Conservation (phyloP, 2,329 filamentous ascomycete genomes). For the Talaromyces sp. region DNA sequence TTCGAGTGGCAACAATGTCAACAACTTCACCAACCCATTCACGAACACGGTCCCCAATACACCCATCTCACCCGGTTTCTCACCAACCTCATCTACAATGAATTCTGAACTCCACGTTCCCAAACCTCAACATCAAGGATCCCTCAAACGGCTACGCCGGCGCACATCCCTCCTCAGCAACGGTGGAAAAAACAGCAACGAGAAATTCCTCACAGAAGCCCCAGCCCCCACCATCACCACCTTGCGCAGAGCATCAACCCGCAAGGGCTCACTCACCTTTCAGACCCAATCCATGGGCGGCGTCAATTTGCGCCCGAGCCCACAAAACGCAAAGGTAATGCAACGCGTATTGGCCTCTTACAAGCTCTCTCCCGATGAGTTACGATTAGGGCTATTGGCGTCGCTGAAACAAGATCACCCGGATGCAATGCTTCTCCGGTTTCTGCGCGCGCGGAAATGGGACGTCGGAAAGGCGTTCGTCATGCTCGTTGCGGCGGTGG, state of each 20-base stretch:
- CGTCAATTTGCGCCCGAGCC: constrained; percentile 27
- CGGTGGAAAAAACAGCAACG: not conserved
- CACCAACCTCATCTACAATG: not conserved
- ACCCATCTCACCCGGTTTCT: not conserved
- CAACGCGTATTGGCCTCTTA: constrained; percentile 64
- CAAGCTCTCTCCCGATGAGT: constrained; percentile 67
- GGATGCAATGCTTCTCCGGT: constrained; percentile 74
- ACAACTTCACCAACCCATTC: not conserved
- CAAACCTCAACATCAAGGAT: constrained; percentile 6
- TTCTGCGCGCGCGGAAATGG: constrained; percentile 84
- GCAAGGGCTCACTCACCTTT: constrained; percentile 12
- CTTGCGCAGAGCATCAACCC: constrained; percentile 14
- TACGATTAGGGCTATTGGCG: constrained; percentile 75
- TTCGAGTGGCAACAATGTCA: constrained; percentile 6
- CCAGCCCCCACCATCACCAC: not conserved
- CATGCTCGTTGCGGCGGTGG: constrained; percentile 88
- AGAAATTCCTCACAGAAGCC: not conserved
- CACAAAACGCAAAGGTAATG: constrained; percentile 67
- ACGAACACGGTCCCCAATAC: not conserved
- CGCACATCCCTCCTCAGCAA: constrained; percentile 14
- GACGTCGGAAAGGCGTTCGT: constrained; percentile 83
- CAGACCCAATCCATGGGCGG: constrained; percentile 25
- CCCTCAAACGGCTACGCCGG: constrained; percentile 11
- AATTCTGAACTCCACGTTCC: not conserved
- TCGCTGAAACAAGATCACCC: constrained; percentile 94